phyloP scores from a whole-genome alignment of 176 grass and related monocot genomes.

The Musa troglodytarum region DNA sequence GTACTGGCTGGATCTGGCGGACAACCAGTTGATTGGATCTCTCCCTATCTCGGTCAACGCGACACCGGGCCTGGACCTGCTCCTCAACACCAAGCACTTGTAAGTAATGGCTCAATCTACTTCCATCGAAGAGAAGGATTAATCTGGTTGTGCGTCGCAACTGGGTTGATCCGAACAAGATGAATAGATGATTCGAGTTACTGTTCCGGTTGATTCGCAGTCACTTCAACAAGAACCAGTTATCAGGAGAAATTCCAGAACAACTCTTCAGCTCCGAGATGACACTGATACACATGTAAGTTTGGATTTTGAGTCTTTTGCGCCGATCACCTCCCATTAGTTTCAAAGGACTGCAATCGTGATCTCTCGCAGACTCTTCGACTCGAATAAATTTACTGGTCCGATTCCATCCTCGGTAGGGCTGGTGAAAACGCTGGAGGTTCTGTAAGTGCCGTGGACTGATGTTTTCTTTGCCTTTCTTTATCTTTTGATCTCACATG shows the following conservation, averaged over 20 bases:
- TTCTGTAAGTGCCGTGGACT: conserved; percentile 43
- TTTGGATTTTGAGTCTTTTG: conserved; percentile 1
- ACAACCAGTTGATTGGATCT: conserved; percentile 56
- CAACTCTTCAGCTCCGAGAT: conserved; percentile 51
- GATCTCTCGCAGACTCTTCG: conserved; percentile 51
- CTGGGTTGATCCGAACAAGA: background rate
- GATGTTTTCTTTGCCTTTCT: conserved; percentile 4
- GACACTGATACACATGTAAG: conserved; percentile 71
- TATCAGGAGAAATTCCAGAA: conserved; percentile 47
- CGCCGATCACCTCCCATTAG: conserved; percentile 1
- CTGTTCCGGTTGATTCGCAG: conserved; percentile 24
- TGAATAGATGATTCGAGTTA: background rate
- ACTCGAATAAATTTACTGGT: conserved; percentile 56
- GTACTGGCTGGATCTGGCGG: conserved; percentile 69
- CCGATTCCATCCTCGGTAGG: conserved; percentile 49
- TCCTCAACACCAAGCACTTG: conserved; percentile 55
- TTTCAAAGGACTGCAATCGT: conserved; percentile 22
- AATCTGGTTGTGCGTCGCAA: too few species aligned
- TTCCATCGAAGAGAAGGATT: background rate
- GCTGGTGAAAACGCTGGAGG: conserved; percentile 36
- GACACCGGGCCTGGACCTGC: conserved; percentile 54
- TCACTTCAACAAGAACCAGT: conserved; percentile 81
- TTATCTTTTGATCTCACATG: conserved; percentile 15
- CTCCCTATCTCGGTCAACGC: conserved; percentile 50
- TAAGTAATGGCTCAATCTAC: conserved; percentile 23